Evolutionary conservation across 495 filamentous ascomycete genomes (phyloP), one percentile per base, ranked within the genome.

Genomic region (Aspergillus heteromorphus): DNA sequence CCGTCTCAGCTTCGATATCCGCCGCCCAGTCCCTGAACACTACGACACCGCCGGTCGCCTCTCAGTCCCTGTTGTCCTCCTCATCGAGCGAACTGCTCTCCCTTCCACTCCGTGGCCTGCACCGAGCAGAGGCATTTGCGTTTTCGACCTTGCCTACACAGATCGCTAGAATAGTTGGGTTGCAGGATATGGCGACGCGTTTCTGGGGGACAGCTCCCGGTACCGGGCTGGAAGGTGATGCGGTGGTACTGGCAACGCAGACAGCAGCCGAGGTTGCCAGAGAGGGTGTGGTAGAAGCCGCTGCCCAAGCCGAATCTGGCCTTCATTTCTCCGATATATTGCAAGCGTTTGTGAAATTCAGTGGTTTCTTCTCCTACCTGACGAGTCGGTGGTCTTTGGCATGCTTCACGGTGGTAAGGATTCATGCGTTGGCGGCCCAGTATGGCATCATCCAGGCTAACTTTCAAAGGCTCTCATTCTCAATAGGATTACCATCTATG

Each of bases 361-460:
- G 89, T 8, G 90, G 90, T 31, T 81, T 98, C 27, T 95, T 97
- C 65, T 86, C 84, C 41, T 98, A 97, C 66, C 74, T 92, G 38
- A 96, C 91, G 0, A 95, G 91, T 67, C 89, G 88, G 56, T 98
- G 95, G 95, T 92, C 93, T 4, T 71, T 98, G 47, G 80, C 82
- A 48, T 96, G 91, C 65, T 82, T 98, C 51, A 78, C 85, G 38
- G 87, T 91, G 69, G 85, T 87, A 61, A 65, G 72, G 36, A 8
- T 29, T 34, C n/a, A 16, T n/a, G 14, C 11, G 23, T 30, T 20
- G 21, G 41, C 41, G 10, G 23, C 17, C 18, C 18, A 20, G 10
- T 42, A 18, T 8, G 8, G 11, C 17, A 6, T 6, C 10, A 27
- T 8, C 18, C n/a, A 23, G 16, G 27, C 41, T 19, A 23, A 42